Conservation (phyloP, 2,329 filamentous ascomycete genomes). For the Diaporthe australafricana region DNA sequence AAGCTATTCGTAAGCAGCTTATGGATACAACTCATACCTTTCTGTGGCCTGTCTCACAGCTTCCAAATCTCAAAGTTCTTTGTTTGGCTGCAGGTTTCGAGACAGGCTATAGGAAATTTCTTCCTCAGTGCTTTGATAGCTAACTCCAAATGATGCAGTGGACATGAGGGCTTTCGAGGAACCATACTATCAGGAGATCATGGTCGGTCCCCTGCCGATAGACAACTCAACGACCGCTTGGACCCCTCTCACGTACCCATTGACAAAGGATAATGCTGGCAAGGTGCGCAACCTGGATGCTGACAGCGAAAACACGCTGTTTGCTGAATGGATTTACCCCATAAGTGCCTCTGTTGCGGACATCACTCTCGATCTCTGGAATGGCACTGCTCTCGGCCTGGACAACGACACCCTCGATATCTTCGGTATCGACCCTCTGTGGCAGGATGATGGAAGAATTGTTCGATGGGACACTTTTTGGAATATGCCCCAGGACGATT, state of each 20-base stretch:
- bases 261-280: constrained; percentile 53
- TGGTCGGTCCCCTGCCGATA: constrained; percentile 62
- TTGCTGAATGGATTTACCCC: constrained; percentile 49
- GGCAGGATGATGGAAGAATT: constrained; percentile 54
- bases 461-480: constrained; percentile 62
- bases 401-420: constrained; percentile 56
- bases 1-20: too few species aligned
- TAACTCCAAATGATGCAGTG: too few species aligned
- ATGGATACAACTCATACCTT: too few species aligned
- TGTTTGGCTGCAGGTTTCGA: too few species aligned
- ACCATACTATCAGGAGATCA: constrained; percentile 55
- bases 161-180: constrained; percentile 52
- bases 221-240: constrained; percentile 50
- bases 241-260: constrained; percentile 55
- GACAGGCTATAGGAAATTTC: too few species aligned
- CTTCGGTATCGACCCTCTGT: constrained; percentile 55
- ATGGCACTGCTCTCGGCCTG: constrained; percentile 50
- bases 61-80: too few species aligned
- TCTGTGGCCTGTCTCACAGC: too few species aligned
- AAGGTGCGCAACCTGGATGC: constrained; percentile 55
- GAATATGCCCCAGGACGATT: constrained; percentile 50
- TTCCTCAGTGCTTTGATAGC: too few species aligned
- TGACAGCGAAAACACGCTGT: constrained; percentile 45
- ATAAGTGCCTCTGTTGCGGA: constrained; percentile 52
- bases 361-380: constrained; percentile 59